phyloP scores from a whole-genome alignment of 495 filamentous ascomycete species.

The Neurospora africana region DNA sequence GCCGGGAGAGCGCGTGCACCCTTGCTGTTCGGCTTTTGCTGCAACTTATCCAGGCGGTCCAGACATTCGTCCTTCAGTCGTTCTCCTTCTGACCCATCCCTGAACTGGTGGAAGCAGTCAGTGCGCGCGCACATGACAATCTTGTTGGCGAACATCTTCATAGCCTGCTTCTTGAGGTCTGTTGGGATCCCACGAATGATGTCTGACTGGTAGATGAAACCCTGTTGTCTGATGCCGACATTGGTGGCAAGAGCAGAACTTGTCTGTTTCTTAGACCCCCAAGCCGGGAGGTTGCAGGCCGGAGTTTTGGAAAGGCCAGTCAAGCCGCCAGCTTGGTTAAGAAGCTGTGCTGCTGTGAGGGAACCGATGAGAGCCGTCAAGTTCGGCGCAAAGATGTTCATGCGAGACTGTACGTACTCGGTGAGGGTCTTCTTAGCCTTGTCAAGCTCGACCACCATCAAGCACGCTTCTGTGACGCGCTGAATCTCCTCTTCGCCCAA shows the following conservation, averaged over 20 bases:
- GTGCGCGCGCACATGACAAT: slow-evolving; percentile 83
- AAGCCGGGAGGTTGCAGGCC: slow-evolving; percentile 80
- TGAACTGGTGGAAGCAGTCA: slow-evolving; percentile 73
- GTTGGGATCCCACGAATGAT: slow-evolving; percentile 73
- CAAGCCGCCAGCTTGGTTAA: slow-evolving; percentile 85
- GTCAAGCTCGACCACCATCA: slow-evolving; percentile 79
- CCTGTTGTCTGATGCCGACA: slow-evolving; percentile 81
- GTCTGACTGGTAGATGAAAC: slow-evolving; percentile 84
- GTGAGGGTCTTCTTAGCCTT: slow-evolving; percentile 79
- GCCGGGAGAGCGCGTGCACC: slow-evolving; percentile 80
- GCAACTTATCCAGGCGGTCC: slow-evolving; percentile 85
- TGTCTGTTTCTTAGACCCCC: slow-evolving; percentile 78
- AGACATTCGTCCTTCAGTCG: slow-evolving; percentile 76
- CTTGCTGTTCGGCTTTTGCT: slow-evolving; percentile 86
- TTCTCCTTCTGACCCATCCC: slow-evolving; percentile 74
- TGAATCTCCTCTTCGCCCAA: slow-evolving; percentile 67
- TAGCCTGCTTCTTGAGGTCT: slow-evolving; percentile 86
- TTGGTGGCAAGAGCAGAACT: slow-evolving; percentile 88
- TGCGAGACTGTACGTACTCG: slow-evolving; percentile 92
- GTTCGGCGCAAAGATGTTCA: slow-evolving; percentile 93
- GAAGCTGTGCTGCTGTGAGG: slow-evolving; percentile 89
- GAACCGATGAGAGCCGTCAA: slow-evolving; percentile 87
- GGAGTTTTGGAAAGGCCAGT: slow-evolving; percentile 84
- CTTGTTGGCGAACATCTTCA: slow-evolving; percentile 91
- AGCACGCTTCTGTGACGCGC: slow-evolving; percentile 65